phyloP scores from a whole-genome alignment of 257 asterid species.

The Scutellaria barbata region DNA sequence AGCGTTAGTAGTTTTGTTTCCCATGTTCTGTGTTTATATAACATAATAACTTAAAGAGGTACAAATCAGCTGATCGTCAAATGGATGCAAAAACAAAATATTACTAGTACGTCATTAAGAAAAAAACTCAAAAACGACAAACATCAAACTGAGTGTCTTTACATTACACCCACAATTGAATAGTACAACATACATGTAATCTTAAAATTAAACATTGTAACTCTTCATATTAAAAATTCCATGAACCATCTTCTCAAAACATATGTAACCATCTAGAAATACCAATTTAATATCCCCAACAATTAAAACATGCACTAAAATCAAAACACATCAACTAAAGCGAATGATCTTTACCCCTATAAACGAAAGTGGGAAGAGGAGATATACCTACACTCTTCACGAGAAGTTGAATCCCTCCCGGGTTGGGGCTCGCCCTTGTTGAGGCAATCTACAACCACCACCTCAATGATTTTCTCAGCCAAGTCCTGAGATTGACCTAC shows the following conservation, averaged over 20 bases:
- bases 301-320: not conserved
- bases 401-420: slow-evolving; percentile 36
- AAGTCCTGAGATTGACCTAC: slow-evolving; percentile 38
- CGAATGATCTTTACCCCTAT: not conserved
- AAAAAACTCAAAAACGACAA: slow-evolving; percentile 8
- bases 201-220: slow-evolving; percentile 16
- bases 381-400: slow-evolving; percentile 48
- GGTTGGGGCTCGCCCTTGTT: slow-evolving; percentile 37
- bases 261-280: not conserved
- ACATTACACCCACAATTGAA: not conserved
- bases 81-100: no score
- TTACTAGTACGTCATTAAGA: not conserved
- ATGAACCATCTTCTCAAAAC: slow-evolving; percentile 3
- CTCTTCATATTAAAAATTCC: slow-evolving; percentile 14
- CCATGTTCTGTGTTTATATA: not conserved
- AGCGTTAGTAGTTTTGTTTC: not conserved
- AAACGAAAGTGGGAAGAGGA: not conserved
- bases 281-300: not conserved
- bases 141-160: slow-evolving; percentile 15
- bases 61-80: not conserved
- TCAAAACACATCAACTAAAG: not conserved
- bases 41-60: no score
- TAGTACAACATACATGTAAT: not conserved
- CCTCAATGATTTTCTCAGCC: slow-evolving; percentile 40
- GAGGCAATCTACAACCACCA: slow-evolving; percentile 45